These are phyloP conservation scores for Heritiera littoralis DNA, from an alignment of 345 rosid genomes.

Conservation along the genomic window DNA sequence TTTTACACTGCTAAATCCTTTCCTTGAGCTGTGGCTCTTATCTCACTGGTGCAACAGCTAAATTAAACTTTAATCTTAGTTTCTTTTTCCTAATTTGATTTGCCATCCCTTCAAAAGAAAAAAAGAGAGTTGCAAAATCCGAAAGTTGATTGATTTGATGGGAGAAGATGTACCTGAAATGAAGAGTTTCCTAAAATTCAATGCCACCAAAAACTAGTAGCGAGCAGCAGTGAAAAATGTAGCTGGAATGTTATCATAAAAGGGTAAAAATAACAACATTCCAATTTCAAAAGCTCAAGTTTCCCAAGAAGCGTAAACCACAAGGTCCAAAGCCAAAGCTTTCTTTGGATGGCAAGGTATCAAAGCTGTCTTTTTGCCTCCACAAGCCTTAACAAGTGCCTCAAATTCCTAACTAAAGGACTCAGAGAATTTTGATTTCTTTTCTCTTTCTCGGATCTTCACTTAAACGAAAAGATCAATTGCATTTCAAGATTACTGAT, in stretches of 20 bases:
- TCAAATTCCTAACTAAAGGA: constrained; percentile 30
- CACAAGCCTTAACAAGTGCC: constrained; percentile 30
- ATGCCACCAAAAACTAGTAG: constrained; percentile 32
- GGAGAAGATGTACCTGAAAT: constrained; percentile 39
- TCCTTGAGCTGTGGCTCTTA: neutral
- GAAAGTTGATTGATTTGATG: constrained; percentile 17
- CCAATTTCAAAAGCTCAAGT: constrained; percentile 30
- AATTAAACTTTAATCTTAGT: neutral
- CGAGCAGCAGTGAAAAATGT: constrained; percentile 29
- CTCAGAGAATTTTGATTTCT: neutral
- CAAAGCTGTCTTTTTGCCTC: constrained; percentile 34
- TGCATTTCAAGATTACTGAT: constrained; percentile 18
- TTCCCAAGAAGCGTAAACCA: constrained; percentile 33
- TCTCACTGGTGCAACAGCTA: constrained; percentile 12
- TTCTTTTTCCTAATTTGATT: neutral
- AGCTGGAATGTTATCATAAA: constrained; percentile 11
- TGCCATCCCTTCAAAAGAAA: neutral
- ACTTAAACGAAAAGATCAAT: constrained; percentile 41
- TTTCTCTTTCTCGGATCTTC: constrained; percentile 26
- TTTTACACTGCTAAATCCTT: constrained; percentile 16
- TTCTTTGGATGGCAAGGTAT: constrained; percentile 46
- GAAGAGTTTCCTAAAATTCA: constrained; percentile 21
- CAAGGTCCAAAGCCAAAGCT: constrained; percentile 28
- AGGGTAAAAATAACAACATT: constrained; percentile 13
- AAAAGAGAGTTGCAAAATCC: neutral